Base-by-base conservation (phyloP, 2,329 filamentous ascomycete genomes). In the Trichophyton mentagrophytes region DNA sequence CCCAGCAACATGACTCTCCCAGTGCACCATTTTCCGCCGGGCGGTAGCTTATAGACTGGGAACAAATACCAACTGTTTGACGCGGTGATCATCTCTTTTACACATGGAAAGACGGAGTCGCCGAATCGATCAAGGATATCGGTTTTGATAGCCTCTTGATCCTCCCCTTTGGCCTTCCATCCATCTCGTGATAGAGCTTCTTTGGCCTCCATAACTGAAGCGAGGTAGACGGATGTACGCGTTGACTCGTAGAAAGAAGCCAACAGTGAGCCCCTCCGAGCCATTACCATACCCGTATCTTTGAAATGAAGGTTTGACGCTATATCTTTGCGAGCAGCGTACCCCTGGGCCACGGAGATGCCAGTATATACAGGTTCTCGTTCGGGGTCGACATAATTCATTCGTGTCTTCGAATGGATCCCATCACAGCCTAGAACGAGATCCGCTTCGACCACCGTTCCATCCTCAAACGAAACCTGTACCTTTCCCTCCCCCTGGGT, bases 341-440 rank as follows among this genome's bases (percentile, higher is more conserved):
- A 63, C 20, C 61, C 63, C 38, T 58, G 63, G 47, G 74, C 67
- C 0, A 69, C 72, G 36, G 69, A 74, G n/a, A 68, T 74, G 36
- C 66, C 78, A 0, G 77, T 78, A 65, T 82, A 85, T 1, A 70
- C 73, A 1, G 82, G 78, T 38, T 75, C 67, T 0, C 80, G 65
- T 0, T 77, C 73, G 0, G 81, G 79, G 53, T 79, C 74, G 0
- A 85, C 70, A 47, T 82, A 77, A 2, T 71, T 73, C 51, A 55
- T 55, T 2, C 82, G 76, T 0, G 85, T 79, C 0, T 71, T 73
- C 0, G 81, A 84, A 66, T 85, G 80, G 57, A 85, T 85, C 0
- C 83, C 82, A 61, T 85, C 82, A 0, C 81, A 80, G 0, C 81
- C 82, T 15, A 85, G 72, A 0, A 85, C 74, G 11, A 82, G 66